Evolutionary conservation across 345 rosid genomes (phyloP).

Genomic region (Orychophragmus violaceus): DNA sequence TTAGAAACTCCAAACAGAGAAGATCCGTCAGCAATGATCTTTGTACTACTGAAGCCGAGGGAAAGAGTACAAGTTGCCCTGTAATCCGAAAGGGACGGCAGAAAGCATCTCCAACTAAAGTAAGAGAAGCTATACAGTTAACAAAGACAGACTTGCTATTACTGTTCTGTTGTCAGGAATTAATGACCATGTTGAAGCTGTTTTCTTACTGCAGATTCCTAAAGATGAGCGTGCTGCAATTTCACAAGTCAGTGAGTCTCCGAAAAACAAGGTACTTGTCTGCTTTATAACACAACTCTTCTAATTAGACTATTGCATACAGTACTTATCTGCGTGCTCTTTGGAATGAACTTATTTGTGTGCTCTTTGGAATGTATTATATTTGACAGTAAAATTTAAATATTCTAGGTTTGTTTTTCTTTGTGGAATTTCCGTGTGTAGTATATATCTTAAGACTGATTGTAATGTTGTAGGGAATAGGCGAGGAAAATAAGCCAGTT

Average conservation of each 20-base stretch:
- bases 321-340: neutral
- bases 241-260: constrained; percentile 37
- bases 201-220: constrained; percentile 40
- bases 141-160: neutral
- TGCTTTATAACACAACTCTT: constrained; percentile 1
- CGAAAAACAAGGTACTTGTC: constrained; percentile 41
- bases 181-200: constrained; percentile 29
- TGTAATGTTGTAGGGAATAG: constrained; percentile 36
- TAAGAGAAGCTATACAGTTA: constrained; percentile 33
- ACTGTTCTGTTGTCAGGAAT: constrained; percentile 21
- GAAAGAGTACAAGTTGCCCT: constrained; percentile 31
- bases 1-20: constrained; percentile 37
- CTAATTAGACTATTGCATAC: neutral
- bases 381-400: neutral
- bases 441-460: constrained; percentile 9
- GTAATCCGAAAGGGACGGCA: constrained; percentile 52
- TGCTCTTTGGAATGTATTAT: neutral
- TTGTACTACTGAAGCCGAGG: constrained; percentile 41
- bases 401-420: neutral
- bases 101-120: constrained; percentile 50
- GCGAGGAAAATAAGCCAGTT: constrained; percentile 34
- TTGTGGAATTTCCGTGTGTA: neutral
- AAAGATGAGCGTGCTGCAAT: constrained; percentile 41
- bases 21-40: constrained; percentile 29
- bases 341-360: neutral